These are phyloP conservation scores for Lanmaoa rubissima DNA, from an alignment of 768 basidiomycete genomes.

Conservation along the genomic window DNA sequence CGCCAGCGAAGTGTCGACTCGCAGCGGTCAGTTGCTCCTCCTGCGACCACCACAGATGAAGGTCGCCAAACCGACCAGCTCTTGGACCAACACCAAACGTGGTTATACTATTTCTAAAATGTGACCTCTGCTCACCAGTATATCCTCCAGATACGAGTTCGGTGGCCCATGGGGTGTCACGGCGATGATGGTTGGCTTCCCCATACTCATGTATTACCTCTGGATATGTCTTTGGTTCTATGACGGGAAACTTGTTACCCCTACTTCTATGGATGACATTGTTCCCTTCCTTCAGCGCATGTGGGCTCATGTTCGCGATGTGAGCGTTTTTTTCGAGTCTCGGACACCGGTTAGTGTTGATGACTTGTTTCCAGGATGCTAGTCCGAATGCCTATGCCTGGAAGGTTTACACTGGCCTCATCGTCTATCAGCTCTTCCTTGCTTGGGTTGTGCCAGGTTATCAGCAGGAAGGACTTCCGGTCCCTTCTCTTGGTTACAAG, in stretches of 20 bases:
- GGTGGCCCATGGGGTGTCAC: constrained; percentile 90
- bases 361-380: constrained; percentile 64
- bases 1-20: constrained; percentile 30
- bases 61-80: constrained; percentile 72
- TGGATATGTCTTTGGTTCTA: constrained; percentile 98
- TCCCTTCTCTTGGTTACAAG: constrained; percentile 91
- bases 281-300: constrained; percentile 75
- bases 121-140: constrained; percentile 6
- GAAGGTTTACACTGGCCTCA: constrained; percentile 87
- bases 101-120: constrained; percentile 16
- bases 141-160: constrained; percentile 77
- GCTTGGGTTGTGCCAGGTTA: constrained; percentile 91
- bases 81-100: constrained; percentile 69
- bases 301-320: constrained; percentile 82
- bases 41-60: constrained; percentile 53
- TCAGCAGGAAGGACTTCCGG: constrained; percentile 92
- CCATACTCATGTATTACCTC: constrained; percentile 95
- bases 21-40: constrained; percentile 10
- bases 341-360: background rate
- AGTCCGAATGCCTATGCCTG: constrained; percentile 86
- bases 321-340: constrained; percentile 35
- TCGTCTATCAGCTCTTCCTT: constrained; percentile 85
- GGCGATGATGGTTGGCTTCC: constrained; percentile 94
- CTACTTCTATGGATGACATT: constrained; percentile 66
- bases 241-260: constrained; percentile 76